Evolutionary conservation across 306 rosid species (phyloP), one percentile per base, ranked within the genome.

Genomic region (Cucurbita moschata): DNA sequence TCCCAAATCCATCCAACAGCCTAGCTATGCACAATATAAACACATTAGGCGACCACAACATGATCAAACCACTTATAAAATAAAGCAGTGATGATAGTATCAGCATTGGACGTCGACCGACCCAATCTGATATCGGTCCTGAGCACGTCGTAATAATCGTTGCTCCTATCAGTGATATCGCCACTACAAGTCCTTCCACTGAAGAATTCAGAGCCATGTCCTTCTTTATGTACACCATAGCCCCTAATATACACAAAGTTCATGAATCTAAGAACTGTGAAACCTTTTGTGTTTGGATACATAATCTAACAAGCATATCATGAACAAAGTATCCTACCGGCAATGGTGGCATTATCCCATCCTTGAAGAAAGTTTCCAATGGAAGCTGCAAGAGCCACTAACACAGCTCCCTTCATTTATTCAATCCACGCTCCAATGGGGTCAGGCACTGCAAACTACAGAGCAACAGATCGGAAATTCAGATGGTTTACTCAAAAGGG

Each of bases 281-380:
- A 58, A 59, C 30, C 42, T 30, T n/a, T n/a, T 13, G 42, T 12
- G 42, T 23, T 59, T 26, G 42, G 40, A 23, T 11, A 26, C 12
- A 0, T 11, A 59, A 26, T 59, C 65, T 26, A 59, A 59, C 42
- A 46, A 46, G 58, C 46, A 30, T n/a, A 35, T 19, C 5, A n/a
- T 71, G 56, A 73, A 10, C 63, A 47, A 10, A 57, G 43, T 47
- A 42, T 21, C 15, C 13, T 85, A 91, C 97, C 97, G 35, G 97
- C 97, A 79, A 91, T 91, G 78, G 93, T 86, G 73, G 97, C 97
- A 82, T 91, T 91, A 81, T 91, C 97, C 97, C 97, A 89, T 81
- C 97, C 97, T 72, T 91, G 96, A 18, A 91, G 88, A 52, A 91
- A 82, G 83, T 89, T 91, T 3, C 97, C 97, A 54, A 91, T 79